phyloP scores from a whole-genome alignment of 2,329 filamentous ascomycete genomes.

The Nothomitra cinnamomea region DNA sequence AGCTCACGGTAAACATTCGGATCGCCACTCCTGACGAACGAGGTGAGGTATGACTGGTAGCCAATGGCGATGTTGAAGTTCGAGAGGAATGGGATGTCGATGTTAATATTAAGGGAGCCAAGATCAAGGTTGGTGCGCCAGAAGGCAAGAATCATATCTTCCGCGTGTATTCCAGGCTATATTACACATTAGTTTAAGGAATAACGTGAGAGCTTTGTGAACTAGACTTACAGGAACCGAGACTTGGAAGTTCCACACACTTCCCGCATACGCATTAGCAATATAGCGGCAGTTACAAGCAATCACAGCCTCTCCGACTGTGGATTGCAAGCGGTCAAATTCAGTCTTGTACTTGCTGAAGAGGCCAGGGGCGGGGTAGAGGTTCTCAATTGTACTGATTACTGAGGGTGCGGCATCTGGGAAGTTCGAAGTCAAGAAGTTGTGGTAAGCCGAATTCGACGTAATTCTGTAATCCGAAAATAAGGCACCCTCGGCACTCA shows the following conservation, averaged over 20 bases:
- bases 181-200: slow-evolving; percentile 13
- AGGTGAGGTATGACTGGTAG: slow-evolving; percentile 22
- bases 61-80: slow-evolving; percentile 15
- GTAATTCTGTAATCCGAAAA: neutral
- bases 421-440: neutral
- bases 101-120: slow-evolving; percentile 17
- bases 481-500: too few relatives aligned
- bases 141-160: slow-evolving; percentile 35
- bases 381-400: slow-evolving; percentile 24
- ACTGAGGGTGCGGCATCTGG: slow-evolving; percentile 23
- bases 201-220: slow-evolving; percentile 23
- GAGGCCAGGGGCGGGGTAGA: slow-evolving; percentile 28
- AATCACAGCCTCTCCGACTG: too few relatives aligned
- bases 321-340: too few relatives aligned
- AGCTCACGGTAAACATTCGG: slow-evolving; percentile 22
- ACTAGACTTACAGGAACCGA: slow-evolving; percentile 16
- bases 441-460: neutral
- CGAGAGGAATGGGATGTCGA: slow-evolving; percentile 17
- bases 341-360: slow-evolving; percentile 25
- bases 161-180: slow-evolving; percentile 34
- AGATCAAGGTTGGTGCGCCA: slow-evolving; percentile 13
- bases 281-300: too few relatives aligned
- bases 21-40: slow-evolving; percentile 19
- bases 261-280: too few relatives aligned
- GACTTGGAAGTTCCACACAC: too few relatives aligned